A percentile compares a stretch with the other conserved stretches of the same genome.
These are phyloP conservation scores for Microstegium vimineum DNA, from an alignment of 176 grass and related monocot species.

Conservation along the genomic window DNA sequence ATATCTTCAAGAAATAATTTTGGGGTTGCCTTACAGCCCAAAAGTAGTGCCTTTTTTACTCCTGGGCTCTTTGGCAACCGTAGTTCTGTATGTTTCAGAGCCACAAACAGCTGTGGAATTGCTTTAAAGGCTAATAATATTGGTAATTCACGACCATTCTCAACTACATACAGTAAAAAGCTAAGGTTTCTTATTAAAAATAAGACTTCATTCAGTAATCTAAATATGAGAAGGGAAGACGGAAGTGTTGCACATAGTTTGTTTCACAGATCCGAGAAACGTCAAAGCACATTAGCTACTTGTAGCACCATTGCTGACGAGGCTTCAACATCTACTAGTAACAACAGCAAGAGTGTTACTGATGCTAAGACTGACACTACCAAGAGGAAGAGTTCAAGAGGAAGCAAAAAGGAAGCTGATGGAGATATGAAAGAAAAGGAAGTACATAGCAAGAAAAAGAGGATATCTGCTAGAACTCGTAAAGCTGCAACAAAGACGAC, in stretches of 20 bases:
- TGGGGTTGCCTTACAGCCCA: constrained; percentile 32
- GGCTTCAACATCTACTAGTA: constrained; percentile 20
- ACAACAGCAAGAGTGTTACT: background rate
- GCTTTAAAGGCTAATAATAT: constrained; percentile 27
- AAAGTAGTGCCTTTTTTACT: constrained; percentile 51
- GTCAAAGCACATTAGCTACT: constrained; percentile 27
- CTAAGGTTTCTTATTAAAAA: constrained; percentile 20
- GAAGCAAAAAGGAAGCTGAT: constrained; percentile 30
- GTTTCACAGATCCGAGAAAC: constrained; percentile 43
- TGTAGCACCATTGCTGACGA: constrained; percentile 36
- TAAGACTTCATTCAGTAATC: constrained; percentile 21
- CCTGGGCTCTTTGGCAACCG: constrained; percentile 27
- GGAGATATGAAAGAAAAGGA: constrained; percentile 42
- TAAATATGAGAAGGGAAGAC: constrained; percentile 24
- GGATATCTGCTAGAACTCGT: constrained; percentile 37
- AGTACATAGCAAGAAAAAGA: constrained; percentile 38
- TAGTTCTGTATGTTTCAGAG: constrained; percentile 13
- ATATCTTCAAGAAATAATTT: constrained; percentile 20
- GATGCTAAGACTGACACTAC: constrained; percentile 1
- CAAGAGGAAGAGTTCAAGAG: constrained; percentile 20
- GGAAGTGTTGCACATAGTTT: constrained; percentile 18
- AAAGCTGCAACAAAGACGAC: constrained; percentile 40
- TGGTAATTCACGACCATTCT: constrained; percentile 33
- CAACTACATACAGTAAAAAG: constrained; percentile 26
- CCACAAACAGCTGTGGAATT: background rate